These are phyloP conservation scores for Hemileia vastatrix DNA, from an alignment of 1,284 basidiomycete genomes.

Conservation along the genomic window DNA sequence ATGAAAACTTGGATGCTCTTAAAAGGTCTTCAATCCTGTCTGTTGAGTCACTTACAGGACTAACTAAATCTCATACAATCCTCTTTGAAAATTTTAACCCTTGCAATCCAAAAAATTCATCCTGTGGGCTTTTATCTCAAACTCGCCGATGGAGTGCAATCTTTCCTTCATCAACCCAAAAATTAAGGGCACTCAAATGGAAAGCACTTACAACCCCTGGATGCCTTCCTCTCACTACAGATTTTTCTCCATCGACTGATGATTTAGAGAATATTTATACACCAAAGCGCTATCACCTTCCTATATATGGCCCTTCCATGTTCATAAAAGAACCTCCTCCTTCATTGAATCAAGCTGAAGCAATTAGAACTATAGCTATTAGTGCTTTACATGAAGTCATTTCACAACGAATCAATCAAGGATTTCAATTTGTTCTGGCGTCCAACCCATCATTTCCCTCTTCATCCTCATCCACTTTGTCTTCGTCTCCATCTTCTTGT, in stretches of 20 bases:
- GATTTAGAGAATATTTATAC: constrained; percentile 71
- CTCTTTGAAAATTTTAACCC: constrained; percentile 56
- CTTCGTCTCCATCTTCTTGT: constrained; percentile 24
- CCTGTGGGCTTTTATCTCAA: constrained; percentile 47
- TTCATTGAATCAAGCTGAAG: constrained; percentile 47
- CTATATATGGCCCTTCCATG: constrained; percentile 39
- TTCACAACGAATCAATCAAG: constrained; percentile 78
- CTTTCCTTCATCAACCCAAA: constrained; percentile 59
- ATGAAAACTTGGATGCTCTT: constrained; percentile 27
- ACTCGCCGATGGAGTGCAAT: constrained; percentile 81
- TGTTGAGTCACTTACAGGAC: constrained; percentile 19
- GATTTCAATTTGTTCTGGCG: constrained; percentile 77
- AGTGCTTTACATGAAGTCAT: constrained; percentile 59
- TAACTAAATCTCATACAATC: constrained; percentile 50
- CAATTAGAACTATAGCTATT: constrained; percentile 54
- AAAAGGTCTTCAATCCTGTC: constrained; percentile 28
- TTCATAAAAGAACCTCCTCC: constrained; percentile 39
- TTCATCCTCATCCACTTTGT: background rate
- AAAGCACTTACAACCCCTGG: constrained; percentile 43
- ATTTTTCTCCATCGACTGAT: constrained; percentile 65
- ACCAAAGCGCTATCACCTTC: constrained; percentile 53
- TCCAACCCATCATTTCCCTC: constrained; percentile 23
- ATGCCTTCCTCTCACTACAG: constrained; percentile 86
- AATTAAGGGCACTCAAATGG: constrained; percentile 9
- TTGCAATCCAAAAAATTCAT: constrained; percentile 48